Evolutionary conservation across 2,329 filamentous ascomycete genomes (phyloP), one percentile per base, ranked within the genome.

Genomic region (Colletotrichum ledebouriae): DNA sequence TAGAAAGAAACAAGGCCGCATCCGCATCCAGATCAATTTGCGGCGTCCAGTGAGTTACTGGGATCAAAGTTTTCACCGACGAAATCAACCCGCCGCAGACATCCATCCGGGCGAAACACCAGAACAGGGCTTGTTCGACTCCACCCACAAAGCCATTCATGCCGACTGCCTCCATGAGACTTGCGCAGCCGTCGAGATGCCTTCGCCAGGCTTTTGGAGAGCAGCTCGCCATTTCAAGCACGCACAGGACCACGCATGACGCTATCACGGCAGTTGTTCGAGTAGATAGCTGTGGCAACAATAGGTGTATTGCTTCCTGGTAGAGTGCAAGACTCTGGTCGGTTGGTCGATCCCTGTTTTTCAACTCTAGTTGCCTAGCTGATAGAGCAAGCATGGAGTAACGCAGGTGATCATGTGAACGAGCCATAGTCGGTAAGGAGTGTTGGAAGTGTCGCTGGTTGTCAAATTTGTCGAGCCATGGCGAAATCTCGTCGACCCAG

Each of bases 101-200:
- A 74, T 88, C 86, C 85, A 89, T 89, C 46, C 86, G 80, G 3
- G 84, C 85, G 73, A 86, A 88, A 71, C 85, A 87, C 86, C 86
- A 89, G 67, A 88, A 89, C 0, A 88, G 78, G 0, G 86, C 85
- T 74, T 86, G 85, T 9, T 84, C 75, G 22, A 87, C 72, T 0
- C 85, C 86, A 3, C 83, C 82, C 15, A 80, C 82, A 52, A 86
- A 85, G 0, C 86, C 86, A 44, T 86, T 81, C 22, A 88, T 83
- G 7, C 80, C 83, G 50, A 85, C 81, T 0, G 84, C 81, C 69
- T 85, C 81, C 58, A 89, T 84, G 5, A 89, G 76, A 9, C 84
- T 83, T 3, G 87, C 86, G 69, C 86, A 88, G 2, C 87, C 87
- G 67, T 89, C 86, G 2, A 89, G 76, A 72, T 89, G 86, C 10